A percentile compares a stretch with the other conserved stretches of the same genome.
Evolutionary conservation across 441 rosid genomes (phyloP).

Genomic region (Gossypium gossypioides): DNA sequence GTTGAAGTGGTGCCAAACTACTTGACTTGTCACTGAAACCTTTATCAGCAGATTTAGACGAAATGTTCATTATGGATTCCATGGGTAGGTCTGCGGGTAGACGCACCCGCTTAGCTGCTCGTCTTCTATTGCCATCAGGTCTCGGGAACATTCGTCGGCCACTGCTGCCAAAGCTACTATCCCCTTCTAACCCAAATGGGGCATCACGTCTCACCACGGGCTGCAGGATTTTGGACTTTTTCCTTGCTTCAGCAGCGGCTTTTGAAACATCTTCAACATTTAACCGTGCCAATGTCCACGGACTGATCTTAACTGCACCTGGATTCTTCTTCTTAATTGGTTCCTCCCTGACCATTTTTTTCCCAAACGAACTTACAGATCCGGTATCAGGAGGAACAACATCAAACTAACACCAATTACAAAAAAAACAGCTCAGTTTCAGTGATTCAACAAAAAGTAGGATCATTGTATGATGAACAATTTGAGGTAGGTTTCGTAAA

Average conservation of each 20-base stretch:
- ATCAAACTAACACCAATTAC: conserved; percentile 51
- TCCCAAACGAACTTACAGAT: conserved; percentile 80
- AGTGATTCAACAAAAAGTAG: background rate
- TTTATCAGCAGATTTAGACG: conserved; percentile 31
- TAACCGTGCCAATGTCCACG: conserved; percentile 85
- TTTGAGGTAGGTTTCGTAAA: background rate
- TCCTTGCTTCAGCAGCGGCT: conserved; percentile 95
- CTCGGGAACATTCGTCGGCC: conserved; percentile 61
- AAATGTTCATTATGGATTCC: conserved; percentile 42
- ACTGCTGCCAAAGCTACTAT: conserved; percentile 71
- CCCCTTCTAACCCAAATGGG: conserved; percentile 45
- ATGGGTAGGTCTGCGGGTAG: conserved; percentile 63
- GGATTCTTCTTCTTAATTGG: conserved; percentile 63
- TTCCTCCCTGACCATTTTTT: conserved; percentile 54
- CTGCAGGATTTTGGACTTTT: conserved; percentile 71
- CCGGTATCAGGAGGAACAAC: conserved; percentile 94
- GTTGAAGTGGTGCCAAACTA: conserved; percentile 84
- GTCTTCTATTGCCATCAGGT: conserved; percentile 47
- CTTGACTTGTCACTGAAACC: conserved; percentile 53
- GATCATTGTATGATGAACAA: background rate
- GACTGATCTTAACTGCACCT: conserved; percentile 72
- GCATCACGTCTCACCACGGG: conserved; percentile 60
- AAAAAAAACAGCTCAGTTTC: background rate
- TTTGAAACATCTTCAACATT: conserved; percentile 88
- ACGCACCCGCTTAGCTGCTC: conserved; percentile 61